Evolutionary conservation across 2,329 filamentous ascomycete genomes (phyloP).

Genomic region (Arthrocladium fulminans): DNA sequence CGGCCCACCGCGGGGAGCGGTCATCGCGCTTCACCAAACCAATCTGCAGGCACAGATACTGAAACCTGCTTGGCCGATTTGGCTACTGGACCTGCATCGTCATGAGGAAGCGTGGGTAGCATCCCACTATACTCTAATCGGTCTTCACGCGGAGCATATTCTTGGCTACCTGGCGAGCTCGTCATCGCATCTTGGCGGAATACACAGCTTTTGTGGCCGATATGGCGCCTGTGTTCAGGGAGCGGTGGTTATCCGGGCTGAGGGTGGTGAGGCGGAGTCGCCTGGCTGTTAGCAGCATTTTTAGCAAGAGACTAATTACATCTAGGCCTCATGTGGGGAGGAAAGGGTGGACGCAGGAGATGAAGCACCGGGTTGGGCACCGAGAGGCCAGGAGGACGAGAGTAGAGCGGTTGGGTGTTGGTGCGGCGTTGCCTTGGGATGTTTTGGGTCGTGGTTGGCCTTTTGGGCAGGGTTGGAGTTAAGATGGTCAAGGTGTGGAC

Average conservation of each 20-base stretch:
- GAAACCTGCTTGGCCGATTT: no score
- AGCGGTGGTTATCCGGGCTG: background rate
- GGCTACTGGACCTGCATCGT: background rate
- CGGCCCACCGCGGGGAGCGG: background rate
- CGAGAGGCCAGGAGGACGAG: background rate
- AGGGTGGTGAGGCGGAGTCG: background rate
- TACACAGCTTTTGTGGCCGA: background rate
- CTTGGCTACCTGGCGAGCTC: background rate
- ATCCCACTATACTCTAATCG: background rate
- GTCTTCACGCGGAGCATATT: background rate
- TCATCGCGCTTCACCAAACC: background rate
- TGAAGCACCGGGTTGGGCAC: background rate
- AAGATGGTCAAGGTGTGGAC: no score
- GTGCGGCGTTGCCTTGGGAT: background rate
- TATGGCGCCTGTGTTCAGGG: background rate
- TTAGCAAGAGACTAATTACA: background rate
- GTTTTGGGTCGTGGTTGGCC: no score
- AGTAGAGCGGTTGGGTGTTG: background rate
- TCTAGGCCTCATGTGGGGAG: background rate
- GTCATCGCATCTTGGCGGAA: background rate
- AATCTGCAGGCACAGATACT: background rate
- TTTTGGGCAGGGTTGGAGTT: no score
- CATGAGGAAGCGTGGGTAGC: background rate
- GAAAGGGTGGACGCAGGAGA: background rate
- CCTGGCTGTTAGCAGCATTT: background rate